Evolutionary conservation across 2,329 filamentous ascomycete species (phyloP).

Genomic region (Curvularia verruculosa): DNA sequence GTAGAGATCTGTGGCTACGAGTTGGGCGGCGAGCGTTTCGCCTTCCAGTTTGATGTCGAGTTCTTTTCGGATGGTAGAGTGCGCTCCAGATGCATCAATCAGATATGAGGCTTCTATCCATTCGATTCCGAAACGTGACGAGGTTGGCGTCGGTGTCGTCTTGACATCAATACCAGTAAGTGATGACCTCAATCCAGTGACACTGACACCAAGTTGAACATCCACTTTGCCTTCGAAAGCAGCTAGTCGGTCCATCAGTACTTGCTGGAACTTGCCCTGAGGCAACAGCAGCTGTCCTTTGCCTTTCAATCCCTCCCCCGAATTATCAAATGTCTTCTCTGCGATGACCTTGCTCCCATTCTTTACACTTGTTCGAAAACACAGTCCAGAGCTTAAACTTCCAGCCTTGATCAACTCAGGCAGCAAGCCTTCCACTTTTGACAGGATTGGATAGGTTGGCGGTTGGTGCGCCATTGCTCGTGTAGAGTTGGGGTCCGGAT

Average conservation of each 20-base stretch:
- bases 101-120: slow-evolving; percentile 35
- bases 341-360: slow-evolving; percentile 39
- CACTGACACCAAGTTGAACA: slow-evolving; percentile 28
- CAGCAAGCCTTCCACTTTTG: slow-evolving; percentile 44
- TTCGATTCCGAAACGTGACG: slow-evolving; percentile 2
- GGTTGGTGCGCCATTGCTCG: slow-evolving; percentile 54
- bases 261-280: slow-evolving; percentile 41
- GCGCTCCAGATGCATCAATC: slow-evolving; percentile 41
- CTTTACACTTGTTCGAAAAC: slow-evolving; percentile 35
- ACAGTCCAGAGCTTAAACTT: slow-evolving; percentile 33
- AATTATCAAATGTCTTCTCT: slow-evolving; percentile 31
- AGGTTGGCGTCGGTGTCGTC: slow-evolving; percentile 11
- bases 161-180: slow-evolving; percentile 16
- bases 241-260: slow-evolving; percentile 30
- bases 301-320: slow-evolving; percentile 29
- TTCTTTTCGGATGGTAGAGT: slow-evolving; percentile 29
- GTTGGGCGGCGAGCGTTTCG: slow-evolving; percentile 45
- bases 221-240: slow-evolving; percentile 17
- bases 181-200: slow-evolving; percentile 22
- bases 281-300: slow-evolving; percentile 38
- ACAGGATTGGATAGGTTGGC: slow-evolving; percentile 49
- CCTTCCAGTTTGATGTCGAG: slow-evolving; percentile 35
- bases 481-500: slow-evolving; percentile 40
- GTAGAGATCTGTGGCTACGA: slow-evolving; percentile 49
- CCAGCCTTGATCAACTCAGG: slow-evolving; percentile 41